These are phyloP conservation scores for Blastomyces parvus DNA, from an alignment of 2,329 filamentous ascomycete genomes.

Conservation along the genomic window DNA sequence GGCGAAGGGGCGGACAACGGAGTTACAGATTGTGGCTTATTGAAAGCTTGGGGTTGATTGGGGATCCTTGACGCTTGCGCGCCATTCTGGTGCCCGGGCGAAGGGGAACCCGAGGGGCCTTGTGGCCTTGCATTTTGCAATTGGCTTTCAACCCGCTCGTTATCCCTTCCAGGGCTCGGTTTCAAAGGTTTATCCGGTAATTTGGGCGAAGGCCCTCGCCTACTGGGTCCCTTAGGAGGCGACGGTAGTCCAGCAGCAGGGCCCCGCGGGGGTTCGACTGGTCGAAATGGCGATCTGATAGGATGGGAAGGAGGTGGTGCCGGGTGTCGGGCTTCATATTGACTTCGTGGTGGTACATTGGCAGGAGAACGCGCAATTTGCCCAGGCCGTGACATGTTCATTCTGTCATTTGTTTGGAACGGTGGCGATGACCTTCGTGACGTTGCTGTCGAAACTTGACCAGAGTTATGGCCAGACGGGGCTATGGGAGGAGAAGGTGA, in stretches of 20 bases:
- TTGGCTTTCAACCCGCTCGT: not conserved
- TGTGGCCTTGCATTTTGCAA: conserved; percentile 7
- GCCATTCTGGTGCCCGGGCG: conserved; percentile 4
- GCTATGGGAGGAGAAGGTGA: conserved; percentile 43
- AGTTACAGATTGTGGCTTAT: conserved; percentile 19
- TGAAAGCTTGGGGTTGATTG: conserved; percentile 25
- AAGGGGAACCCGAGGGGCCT: not conserved
- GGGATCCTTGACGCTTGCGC: conserved; percentile 2
- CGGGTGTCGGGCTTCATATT: conserved; percentile 10
- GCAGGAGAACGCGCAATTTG: conserved; percentile 20
- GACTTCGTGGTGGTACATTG: conserved; percentile 13
- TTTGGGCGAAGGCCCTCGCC: conserved; percentile 12
- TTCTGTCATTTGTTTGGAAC: conserved; percentile 34
- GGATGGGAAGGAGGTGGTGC: conserved; percentile 13
- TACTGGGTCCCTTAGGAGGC: conserved; percentile 11
- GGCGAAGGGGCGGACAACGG: conserved; percentile 34
- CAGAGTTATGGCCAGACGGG: conserved; percentile 43
- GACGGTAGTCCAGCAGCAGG: conserved; percentile 9
- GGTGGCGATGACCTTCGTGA: conserved; percentile 55
- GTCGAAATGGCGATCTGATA: conserved; percentile 14
- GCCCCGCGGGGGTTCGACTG: not conserved
- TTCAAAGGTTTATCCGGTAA: conserved; percentile 13
- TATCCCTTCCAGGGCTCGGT: conserved; percentile 8
- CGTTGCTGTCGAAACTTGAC: conserved; percentile 46
- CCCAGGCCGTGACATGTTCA: conserved; percentile 21